Conservation (phyloP, 2,329 filamentous ascomycete genomes). For the Cladophialophora immunda region DNA sequence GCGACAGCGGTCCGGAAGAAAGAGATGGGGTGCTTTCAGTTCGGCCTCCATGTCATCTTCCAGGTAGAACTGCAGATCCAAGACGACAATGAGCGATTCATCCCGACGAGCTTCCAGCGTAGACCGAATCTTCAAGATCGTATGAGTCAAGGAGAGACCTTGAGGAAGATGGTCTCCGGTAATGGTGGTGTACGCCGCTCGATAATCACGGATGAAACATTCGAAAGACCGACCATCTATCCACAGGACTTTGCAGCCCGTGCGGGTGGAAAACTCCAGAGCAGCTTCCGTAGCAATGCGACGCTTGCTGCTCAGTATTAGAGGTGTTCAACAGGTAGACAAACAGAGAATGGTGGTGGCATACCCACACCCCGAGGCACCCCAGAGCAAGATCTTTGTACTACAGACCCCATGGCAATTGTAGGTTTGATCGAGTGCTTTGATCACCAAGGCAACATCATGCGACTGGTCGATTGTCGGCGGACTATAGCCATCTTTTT, state of each 20-base stretch:
- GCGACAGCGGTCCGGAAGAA: constrained; percentile 21
- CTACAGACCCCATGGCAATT: constrained; percentile 21
- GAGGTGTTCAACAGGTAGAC: background rate
- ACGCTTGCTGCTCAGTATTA: constrained; percentile 21
- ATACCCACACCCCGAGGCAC: constrained; percentile 22
- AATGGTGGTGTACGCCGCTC: constrained; percentile 22
- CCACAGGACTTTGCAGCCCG: constrained; percentile 27
- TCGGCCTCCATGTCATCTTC: constrained; percentile 16
- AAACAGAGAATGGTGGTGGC: background rate
- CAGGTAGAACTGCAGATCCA: constrained; percentile 26
- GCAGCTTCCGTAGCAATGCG: constrained; percentile 30
- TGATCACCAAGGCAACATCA: constrained; percentile 23
- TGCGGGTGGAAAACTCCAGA: constrained; percentile 18
- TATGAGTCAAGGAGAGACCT: constrained; percentile 10
- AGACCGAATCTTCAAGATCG: constrained; percentile 22
- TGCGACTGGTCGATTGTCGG: constrained; percentile 23
- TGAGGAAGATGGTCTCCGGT: constrained; percentile 26
- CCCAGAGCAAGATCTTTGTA: constrained; percentile 28
- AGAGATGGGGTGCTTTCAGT: background rate
- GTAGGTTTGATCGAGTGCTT: constrained; percentile 11
- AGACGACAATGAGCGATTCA: constrained; percentile 28
- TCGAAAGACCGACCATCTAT: constrained; percentile 27
- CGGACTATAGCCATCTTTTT: constrained; percentile 5
- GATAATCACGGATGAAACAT: constrained; percentile 26
- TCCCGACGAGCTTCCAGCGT: constrained; percentile 21